A percentile compares a stretch with the other conserved stretches of the same genome.
Conservation (phyloP, 2,329 filamentous ascomycete genomes). For the Lasiodiplodia sp. region DNA sequence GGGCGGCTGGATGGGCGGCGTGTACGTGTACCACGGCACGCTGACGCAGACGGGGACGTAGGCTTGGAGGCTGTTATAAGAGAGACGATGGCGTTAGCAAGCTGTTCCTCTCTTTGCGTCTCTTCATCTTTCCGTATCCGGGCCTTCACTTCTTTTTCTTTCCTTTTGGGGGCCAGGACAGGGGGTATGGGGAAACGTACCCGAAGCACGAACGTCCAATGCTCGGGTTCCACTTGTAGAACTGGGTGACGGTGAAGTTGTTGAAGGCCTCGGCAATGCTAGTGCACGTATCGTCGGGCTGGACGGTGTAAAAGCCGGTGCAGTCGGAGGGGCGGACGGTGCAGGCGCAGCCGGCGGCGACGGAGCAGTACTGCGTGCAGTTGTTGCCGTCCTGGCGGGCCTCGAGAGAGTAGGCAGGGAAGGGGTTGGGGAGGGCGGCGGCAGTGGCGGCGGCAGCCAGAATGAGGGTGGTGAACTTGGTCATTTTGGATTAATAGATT, state of each 20-base stretch:
- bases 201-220: conserved; percentile 25
- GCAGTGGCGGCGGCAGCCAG: conserved; percentile 7
- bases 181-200: not conserved
- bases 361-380: conserved; percentile 36
- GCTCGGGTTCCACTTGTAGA: conserved; percentile 46
- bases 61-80: conserved; percentile 36
- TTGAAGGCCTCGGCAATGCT: conserved; percentile 40
- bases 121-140: not conserved
- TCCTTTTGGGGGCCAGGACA: not conserved
- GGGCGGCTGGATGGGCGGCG: conserved; percentile 35
- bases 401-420: conserved; percentile 10
- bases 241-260: conserved; percentile 45
- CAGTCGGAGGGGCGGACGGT: conserved; percentile 38
- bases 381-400: conserved; percentile 11
- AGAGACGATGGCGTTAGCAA: conserved; percentile 33
- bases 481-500: conserved; percentile 4
- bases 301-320: conserved; percentile 38
- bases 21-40: conserved; percentile 36
- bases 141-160: not conserved
- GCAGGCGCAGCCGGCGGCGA: conserved; percentile 36
- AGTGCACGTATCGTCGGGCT: conserved; percentile 42
- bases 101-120: not conserved
- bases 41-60: conserved; percentile 45
- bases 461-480: conserved; percentile 12
- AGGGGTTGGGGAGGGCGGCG: conserved; percentile 15